These are phyloP conservation scores for Boletellus sp. DNA, from an alignment of 1,284 basidiomycete genomes.

Conservation along the genomic window DNA sequence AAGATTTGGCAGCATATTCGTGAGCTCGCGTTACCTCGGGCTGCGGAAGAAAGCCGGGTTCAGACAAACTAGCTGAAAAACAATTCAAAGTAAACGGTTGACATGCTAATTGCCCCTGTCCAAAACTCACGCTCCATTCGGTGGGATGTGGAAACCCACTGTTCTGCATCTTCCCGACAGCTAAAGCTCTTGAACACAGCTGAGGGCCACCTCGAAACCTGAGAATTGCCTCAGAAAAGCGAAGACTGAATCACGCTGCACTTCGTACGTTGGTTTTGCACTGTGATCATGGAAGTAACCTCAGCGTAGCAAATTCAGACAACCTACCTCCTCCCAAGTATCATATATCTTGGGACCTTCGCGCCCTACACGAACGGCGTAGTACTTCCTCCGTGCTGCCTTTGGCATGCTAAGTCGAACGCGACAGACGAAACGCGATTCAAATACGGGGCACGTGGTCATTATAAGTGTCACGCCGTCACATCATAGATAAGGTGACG, in stretches of 20 bases:
- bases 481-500: no score
- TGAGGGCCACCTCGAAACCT: constrained; percentile 48
- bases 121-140: constrained; percentile 18
- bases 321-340: constrained; percentile 52
- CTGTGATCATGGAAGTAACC: constrained; percentile 25
- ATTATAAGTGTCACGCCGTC: no score
- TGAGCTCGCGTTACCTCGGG: not conserved
- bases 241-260: not conserved
- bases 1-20: not conserved
- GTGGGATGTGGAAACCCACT: constrained; percentile 37
- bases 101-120: not conserved
- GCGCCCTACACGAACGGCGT: constrained; percentile 53
- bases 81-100: not conserved
- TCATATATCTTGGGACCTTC: constrained; percentile 51
- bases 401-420: constrained; percentile 28
- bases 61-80: constrained; percentile 8
- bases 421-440: not conserved
- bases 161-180: constrained; percentile 40
- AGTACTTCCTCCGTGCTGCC: constrained; percentile 43
- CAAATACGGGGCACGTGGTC: not conserved
- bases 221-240: constrained; percentile 4
- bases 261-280: constrained; percentile 38
- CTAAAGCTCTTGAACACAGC: constrained; percentile 49
- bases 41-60: not conserved
- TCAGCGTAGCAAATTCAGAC: not conserved